Conservation (phyloP, 805 yeast species). For the Pichia thaimueangensis region DNA sequence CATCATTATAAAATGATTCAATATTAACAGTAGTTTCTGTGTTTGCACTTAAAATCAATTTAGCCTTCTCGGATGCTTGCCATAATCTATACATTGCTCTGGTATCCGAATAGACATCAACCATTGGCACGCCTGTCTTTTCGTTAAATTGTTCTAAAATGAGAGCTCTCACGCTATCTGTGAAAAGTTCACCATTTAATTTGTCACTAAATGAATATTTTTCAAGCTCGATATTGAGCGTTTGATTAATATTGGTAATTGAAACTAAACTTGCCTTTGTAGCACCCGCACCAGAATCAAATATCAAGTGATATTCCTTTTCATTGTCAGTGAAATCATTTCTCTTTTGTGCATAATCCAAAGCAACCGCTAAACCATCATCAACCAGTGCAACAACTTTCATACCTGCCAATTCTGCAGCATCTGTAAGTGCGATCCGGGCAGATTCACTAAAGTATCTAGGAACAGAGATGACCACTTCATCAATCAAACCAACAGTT, state of each 20-base stretch:
- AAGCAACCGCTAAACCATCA: conserved; percentile 89
- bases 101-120: conserved; percentile 36
- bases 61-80: conserved; percentile 86
- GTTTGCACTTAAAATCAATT: conserved; percentile 82
- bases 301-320: conserved; percentile 60
- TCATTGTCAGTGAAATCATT: conserved; percentile 33
- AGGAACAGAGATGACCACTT: conserved; percentile 74
- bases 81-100: conserved; percentile 62
- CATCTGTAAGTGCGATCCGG: conserved; percentile 65
- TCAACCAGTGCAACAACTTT: conserved; percentile 65
- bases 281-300: conserved; percentile 91
- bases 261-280: conserved; percentile 83
- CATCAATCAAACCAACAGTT: conserved; percentile 47
- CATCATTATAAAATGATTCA: conserved; percentile 67
- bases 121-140: conserved; percentile 12
- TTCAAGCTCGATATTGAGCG: conserved; percentile 50
- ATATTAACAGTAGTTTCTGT: conserved; percentile 68
- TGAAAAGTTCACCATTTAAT: conserved; percentile 73
- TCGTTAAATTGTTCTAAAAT: conserved; percentile 51
- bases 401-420: conserved; percentile 64
- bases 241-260: conserved; percentile 38
- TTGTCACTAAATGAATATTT: conserved; percentile 63
- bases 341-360: conserved; percentile 62
- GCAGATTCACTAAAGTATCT: conserved; percentile 58
- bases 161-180: conserved; percentile 55